Evolutionary conservation across 768 basidiomycete species (phyloP).

Genomic region (Lentinus brumalis): DNA sequence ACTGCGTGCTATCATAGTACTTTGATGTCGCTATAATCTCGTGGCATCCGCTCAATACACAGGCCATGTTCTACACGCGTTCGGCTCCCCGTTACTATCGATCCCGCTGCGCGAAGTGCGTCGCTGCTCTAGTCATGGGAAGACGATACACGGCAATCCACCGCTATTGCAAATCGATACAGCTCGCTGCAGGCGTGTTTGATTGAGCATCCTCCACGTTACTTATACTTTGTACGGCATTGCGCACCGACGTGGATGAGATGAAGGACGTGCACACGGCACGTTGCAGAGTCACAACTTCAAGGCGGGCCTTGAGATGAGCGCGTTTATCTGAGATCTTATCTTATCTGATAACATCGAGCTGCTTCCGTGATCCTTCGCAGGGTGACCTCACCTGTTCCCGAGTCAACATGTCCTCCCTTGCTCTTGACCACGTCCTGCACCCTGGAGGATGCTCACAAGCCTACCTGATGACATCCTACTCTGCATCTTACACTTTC

Average conservation of each 20-base stretch:
- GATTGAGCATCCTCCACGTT: background rate
- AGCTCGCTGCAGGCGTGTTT: background rate
- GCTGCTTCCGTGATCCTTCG: background rate
- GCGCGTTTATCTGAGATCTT: background rate
- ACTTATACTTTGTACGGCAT: background rate
- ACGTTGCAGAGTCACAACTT: no score
- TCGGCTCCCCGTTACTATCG: background rate
- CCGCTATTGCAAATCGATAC: background rate
- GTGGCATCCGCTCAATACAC: background rate
- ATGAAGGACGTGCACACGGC: background rate
- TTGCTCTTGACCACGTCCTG: constrained; percentile 10
- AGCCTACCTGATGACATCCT: constrained; percentile 48
- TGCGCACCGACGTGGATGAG: background rate
- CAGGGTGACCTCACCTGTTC: constrained; percentile 1
- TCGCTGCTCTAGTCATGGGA: background rate
- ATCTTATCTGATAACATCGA: constrained; percentile 21
- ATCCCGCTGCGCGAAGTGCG: background rate
- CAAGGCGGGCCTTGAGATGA: no score
- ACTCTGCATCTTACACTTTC: constrained; percentile 36
- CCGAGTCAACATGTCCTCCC: constrained; percentile 9
- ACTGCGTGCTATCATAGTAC: background rate
- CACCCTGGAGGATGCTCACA: constrained; percentile 27
- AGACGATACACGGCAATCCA: background rate
- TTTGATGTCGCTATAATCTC: background rate
- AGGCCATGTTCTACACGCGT: background rate